Evolutionary conservation across 768 basidiomycete species (phyloP).

Genomic region (Tylopilus felleus): DNA sequence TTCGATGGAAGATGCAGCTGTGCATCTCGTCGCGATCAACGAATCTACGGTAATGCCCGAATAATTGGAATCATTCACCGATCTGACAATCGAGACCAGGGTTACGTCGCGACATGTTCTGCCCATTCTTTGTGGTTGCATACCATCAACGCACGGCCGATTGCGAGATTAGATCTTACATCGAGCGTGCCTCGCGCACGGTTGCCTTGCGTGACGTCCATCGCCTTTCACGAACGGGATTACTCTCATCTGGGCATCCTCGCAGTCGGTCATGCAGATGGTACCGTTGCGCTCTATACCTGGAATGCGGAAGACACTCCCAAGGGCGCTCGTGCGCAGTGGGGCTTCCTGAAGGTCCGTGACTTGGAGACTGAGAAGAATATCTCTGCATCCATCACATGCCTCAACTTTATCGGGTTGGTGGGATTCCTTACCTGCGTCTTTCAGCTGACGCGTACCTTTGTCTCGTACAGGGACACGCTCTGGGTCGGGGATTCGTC

Average conservation of each 20-base stretch:
- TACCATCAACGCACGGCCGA: constrained; percentile 81
- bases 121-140: constrained; percentile 67
- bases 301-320: constrained; percentile 80
- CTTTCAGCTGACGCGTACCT: background rate
- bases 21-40: constrained; percentile 74
- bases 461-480: constrained; percentile 14
- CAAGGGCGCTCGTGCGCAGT: constrained; percentile 60
- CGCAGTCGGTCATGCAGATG: constrained; percentile 76
- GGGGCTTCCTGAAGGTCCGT: constrained; percentile 71
- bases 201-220: constrained; percentile 57
- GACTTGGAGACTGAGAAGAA: constrained; percentile 55
- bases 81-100: constrained; percentile 44
- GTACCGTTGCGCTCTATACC: constrained; percentile 74
- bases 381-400: constrained; percentile 52
- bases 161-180: constrained; percentile 63
- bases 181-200: constrained; percentile 42
- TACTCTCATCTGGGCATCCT: constrained; percentile 75
- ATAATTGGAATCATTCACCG: too few relatives aligned
- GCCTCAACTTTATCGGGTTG: constrained; percentile 81
- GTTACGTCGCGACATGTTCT: constrained; percentile 86
- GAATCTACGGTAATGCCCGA: constrained; percentile 71
- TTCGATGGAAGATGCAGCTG: constrained; percentile 35
- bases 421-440: constrained; percentile 7
- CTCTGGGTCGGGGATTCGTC: constrained; percentile 26
- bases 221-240: constrained; percentile 89